Conservation (phyloP, 306 rosid species). For the Nissolia schottii region DNA sequence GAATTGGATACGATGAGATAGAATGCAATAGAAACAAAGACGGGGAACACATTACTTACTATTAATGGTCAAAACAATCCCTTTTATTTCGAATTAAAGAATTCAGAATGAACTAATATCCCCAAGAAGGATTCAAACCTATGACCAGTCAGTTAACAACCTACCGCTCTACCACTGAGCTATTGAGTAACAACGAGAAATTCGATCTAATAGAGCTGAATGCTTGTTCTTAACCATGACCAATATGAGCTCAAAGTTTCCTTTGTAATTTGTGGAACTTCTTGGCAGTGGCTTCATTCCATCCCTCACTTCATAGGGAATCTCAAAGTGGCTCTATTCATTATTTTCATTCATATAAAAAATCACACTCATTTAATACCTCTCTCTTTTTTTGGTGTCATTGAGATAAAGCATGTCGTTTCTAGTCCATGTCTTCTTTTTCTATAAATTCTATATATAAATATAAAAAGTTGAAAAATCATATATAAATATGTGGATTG, state of each 20-base stretch:
- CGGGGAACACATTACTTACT: neutral
- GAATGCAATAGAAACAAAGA: neutral
- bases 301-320: no score
- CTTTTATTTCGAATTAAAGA: neutral
- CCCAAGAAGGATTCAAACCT: neutral
- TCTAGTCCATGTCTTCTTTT: no score
- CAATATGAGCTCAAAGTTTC: neutral
- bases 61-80: neutral
- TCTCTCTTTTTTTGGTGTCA: no score
- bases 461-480: no score
- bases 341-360: no score
- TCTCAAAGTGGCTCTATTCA: no score
- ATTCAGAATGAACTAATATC: neutral
- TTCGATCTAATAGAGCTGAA: neutral
- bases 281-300: no score
- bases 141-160: neutral
- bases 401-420: no score
- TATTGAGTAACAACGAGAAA: neutral
- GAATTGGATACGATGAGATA: neutral
- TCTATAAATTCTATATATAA: no score
- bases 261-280: no score
- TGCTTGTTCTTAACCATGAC: neutral
- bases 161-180: neutral
- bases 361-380: no score
- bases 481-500: no score